phyloP scores from a whole-genome alignment of 2,329 filamentous ascomycete genomes.

The Xylaria sp. region DNA sequence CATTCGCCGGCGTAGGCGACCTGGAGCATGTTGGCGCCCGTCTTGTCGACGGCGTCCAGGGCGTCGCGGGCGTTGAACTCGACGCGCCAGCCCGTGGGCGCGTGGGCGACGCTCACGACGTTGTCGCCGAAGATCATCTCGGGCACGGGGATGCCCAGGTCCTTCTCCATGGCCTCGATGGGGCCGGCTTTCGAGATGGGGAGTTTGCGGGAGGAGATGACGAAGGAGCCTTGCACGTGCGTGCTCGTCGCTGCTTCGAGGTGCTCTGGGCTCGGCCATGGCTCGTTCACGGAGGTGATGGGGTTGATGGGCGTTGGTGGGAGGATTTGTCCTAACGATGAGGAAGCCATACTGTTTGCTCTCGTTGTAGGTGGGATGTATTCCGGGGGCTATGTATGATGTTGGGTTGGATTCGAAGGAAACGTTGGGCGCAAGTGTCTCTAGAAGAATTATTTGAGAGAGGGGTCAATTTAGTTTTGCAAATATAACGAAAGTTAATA shows the following conservation, averaged over 20 bases:
- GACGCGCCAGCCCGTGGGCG: constrained; percentile 79
- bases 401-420: not conserved
- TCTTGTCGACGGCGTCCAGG: constrained; percentile 93
- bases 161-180: constrained; percentile 84
- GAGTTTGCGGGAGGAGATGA: constrained; percentile 84
- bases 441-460: not conserved
- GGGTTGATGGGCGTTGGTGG: constrained; percentile 44
- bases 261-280: constrained; percentile 64
- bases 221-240: constrained; percentile 73
- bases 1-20: constrained; percentile 93
- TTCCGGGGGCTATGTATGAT: not conserved
- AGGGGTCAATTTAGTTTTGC: not conserved
- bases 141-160: constrained; percentile 85
- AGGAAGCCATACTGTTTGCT: constrained; percentile 19
- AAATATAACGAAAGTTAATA: not conserved
- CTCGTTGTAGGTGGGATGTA: not conserved
- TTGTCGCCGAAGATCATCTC: constrained; percentile 99
- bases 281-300: constrained; percentile 59
- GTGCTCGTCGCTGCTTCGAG: constrained; percentile 65
- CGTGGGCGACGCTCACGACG: constrained; percentile 78
- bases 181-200: constrained; percentile 93
- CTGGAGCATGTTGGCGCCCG: constrained; percentile 87
- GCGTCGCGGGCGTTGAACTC: constrained; percentile 88
- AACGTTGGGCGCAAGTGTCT: not conserved
- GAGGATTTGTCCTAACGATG: constrained; percentile 33